These are phyloP conservation scores for Ramaria rubella DNA, from an alignment of 768 basidiomycete species.

Conservation along the genomic window DNA sequence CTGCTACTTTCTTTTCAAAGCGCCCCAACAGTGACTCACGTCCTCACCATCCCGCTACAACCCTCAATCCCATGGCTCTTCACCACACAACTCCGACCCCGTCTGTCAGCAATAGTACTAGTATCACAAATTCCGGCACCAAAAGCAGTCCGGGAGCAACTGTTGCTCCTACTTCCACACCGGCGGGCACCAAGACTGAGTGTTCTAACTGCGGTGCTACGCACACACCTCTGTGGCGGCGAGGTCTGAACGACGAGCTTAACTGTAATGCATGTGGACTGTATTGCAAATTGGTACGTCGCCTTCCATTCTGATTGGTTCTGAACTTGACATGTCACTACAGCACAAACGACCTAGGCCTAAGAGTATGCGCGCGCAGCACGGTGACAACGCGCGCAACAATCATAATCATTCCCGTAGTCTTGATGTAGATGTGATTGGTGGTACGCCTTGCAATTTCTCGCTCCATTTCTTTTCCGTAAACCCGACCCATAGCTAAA, in stretches of 20 bases:
- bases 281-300: conserved; percentile 75
- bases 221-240: conserved; percentile 81
- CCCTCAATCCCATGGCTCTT: conserved; percentile 15
- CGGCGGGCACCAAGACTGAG: conserved; percentile 66
- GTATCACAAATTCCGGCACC: conserved; percentile 47
- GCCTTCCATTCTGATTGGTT: neutral
- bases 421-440: conserved; percentile 3
- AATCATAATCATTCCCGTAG: conserved; percentile 1
- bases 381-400: conserved; percentile 58
- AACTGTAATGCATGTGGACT: conserved; percentile 88
- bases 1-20: neutral
- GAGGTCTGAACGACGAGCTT: conserved; percentile 80
- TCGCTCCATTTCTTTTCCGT: neutral
- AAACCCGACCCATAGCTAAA: conserved; percentile 42
- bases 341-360: conserved; percentile 86
- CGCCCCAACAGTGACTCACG: neutral
- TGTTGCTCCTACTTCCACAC: conserved; percentile 34
- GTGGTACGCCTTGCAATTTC: neutral
- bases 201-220: conserved; percentile 87
- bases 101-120: conserved; percentile 9
- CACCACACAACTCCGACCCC: conserved; percentile 39
- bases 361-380: conserved; percentile 76
- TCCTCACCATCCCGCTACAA: conserved; percentile 3
- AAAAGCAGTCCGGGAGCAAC: conserved; percentile 15
- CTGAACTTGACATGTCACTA: neutral